Evolutionary conservation across 352 stramenopile species (phyloP).

Genomic region (Pythium dissotocum): DNA sequence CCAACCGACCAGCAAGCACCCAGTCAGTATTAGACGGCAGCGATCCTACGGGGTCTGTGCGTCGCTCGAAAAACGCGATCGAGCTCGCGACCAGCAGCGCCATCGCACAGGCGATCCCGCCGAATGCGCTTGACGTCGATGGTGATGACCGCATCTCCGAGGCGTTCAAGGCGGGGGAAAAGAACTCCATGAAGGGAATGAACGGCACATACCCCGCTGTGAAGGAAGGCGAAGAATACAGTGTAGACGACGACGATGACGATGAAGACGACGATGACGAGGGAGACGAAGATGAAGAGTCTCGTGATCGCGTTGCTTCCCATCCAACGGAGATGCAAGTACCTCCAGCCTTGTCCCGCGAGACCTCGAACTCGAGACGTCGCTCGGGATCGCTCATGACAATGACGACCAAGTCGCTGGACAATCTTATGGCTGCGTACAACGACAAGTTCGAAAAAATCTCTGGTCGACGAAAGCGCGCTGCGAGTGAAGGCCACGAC

Average conservation of each 20-base stretch:
- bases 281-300: constrained; percentile 39
- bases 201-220: constrained; percentile 5
- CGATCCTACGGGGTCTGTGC: background rate
- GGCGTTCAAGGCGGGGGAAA: constrained; percentile 19
- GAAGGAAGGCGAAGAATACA: constrained; percentile 33
- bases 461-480: constrained; percentile 46
- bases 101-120: constrained; percentile 64
- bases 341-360: constrained; percentile 10
- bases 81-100: constrained; percentile 75
- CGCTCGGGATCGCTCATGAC: constrained; percentile 66
- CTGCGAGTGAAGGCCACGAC: constrained; percentile 57
- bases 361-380: constrained; percentile 46
- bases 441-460: constrained; percentile 56
- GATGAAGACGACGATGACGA: constrained; percentile 35
- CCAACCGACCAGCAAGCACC: background rate
- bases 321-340: constrained; percentile 29
- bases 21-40: background rate
- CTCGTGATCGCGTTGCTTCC: constrained; percentile 57
- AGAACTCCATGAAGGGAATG: constrained; percentile 7
- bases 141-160: constrained; percentile 27
- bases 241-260: constrained; percentile 25
- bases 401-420: constrained; percentile 65
- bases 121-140: constrained; percentile 38
- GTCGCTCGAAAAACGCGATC: constrained; percentile 56
- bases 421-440: constrained; percentile 64